Conservation (phyloP, 148 eudicot genomes). For the Persicaria maculosa region DNA sequence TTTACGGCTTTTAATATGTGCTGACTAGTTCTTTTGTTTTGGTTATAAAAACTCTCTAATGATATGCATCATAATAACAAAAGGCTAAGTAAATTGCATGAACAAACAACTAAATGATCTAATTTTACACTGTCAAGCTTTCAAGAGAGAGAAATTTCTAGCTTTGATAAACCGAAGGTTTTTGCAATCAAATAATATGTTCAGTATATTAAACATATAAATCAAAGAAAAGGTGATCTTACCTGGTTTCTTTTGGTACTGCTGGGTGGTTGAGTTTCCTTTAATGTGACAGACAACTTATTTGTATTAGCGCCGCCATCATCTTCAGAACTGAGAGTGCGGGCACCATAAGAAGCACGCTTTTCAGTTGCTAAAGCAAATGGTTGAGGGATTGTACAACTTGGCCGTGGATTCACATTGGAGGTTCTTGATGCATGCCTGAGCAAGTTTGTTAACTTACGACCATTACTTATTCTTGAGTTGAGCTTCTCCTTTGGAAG, state of each 20-base stretch:
- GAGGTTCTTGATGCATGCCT: conserved; percentile 36
- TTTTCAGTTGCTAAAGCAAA: conserved; percentile 86
- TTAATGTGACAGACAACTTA: conserved; percentile 28
- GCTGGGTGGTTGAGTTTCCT: conserved; percentile 19
- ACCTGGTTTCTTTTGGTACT: conserved; percentile 44
- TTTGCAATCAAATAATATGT: not conserved
- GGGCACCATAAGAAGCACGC: conserved; percentile 52
- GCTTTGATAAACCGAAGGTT: not conserved
- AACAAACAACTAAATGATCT: not conserved
- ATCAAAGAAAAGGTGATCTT: not conserved
- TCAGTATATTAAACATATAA: not conserved
- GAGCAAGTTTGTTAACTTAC: conserved; percentile 25
- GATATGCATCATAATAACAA: not conserved
- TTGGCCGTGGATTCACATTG: conserved; percentile 31
- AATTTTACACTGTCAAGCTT: no score
- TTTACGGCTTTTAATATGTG: no score
- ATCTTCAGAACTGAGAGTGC: conserved; percentile 34
- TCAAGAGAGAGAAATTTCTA: not conserved
- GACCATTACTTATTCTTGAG: conserved; percentile 24
- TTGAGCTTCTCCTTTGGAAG: conserved; percentile 20
- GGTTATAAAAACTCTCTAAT: not conserved
- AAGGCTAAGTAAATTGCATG: not conserved
- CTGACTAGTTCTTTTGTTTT: no score
- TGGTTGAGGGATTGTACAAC: conserved; percentile 74
- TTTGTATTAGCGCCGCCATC: conserved; percentile 25